A percentile compares a stretch with the other conserved stretches of the same genome.
These are phyloP conservation scores for Fomitopsis pinicola DNA, from an alignment of 1,284 basidiomycete species.

Conservation along the genomic window DNA sequence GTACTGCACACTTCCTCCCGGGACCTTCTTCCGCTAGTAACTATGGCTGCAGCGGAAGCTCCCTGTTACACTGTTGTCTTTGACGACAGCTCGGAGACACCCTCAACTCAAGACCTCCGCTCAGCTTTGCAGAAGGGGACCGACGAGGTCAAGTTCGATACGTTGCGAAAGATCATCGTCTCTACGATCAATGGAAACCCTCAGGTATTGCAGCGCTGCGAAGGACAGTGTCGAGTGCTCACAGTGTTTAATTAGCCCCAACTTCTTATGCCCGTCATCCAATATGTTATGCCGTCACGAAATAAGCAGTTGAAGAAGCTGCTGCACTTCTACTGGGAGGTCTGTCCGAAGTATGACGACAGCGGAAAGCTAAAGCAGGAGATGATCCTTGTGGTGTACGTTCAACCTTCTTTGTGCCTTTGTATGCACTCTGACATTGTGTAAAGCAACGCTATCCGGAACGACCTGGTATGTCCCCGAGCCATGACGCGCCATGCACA, in stretches of 20 bases:
- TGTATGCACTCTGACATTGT: conserved; percentile 14
- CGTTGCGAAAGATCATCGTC: conserved; percentile 92
- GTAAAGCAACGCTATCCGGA: conserved; percentile 90
- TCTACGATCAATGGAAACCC: conserved; percentile 95
- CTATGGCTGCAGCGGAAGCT: conserved; percentile 41
- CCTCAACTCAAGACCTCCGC: conserved; percentile 83
- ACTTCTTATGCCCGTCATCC: conserved; percentile 97
- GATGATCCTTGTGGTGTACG: conserved; percentile 98
- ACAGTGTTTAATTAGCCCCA: conserved; percentile 52
- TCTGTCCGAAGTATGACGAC: conserved; percentile 98
- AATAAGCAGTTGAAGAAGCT: conserved; percentile 99
- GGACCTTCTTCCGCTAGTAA: not conserved
- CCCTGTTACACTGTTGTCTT: conserved; percentile 84
- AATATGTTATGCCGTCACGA: conserved; percentile 93
- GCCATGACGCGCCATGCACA: not conserved
- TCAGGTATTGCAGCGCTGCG: conserved; percentile 43
- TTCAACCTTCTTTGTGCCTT: conserved; percentile 16
- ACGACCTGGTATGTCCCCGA: conserved; percentile 74
- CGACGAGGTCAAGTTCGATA: conserved; percentile 98
- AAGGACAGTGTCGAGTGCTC: not conserved
- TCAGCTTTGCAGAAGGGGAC: conserved; percentile 89
- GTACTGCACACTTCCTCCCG: not conserved
- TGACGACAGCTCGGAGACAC: conserved; percentile 75
- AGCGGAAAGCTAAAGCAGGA: conserved; percentile 98
- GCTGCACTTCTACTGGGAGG: conserved; percentile 99